phyloP scores from a whole-genome alignment of 148 eudicot species.

The Cornus florida region DNA sequence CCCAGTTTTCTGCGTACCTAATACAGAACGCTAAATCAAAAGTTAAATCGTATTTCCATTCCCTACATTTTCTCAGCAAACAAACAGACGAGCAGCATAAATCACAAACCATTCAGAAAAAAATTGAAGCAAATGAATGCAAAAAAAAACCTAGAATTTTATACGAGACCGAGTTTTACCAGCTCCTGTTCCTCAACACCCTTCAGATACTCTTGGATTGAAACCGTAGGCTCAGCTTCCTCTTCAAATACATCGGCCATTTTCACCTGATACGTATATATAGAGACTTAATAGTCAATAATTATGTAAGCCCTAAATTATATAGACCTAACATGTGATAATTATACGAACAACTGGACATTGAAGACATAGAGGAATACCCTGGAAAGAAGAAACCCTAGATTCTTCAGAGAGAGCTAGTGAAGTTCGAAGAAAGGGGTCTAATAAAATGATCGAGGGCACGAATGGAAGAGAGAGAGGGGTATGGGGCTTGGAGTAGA shows the following conservation, averaged over 20 bases:
- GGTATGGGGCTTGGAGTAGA: background rate
- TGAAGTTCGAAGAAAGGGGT: too few species aligned
- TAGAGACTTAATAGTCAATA: background rate
- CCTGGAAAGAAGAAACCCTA: conserved; percentile 9
- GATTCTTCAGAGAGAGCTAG: background rate
- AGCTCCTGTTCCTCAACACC: conserved; percentile 82
- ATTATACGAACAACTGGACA: too few species aligned
- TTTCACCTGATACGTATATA: background rate
- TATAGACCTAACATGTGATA: too few species aligned
- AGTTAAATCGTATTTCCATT: background rate
- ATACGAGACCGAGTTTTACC: conserved; percentile 30
- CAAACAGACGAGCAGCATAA: background rate
- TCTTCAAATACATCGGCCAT: conserved; percentile 77
- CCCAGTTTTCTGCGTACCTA: background rate
- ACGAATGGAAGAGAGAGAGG: background rate
- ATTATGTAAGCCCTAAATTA: background rate
- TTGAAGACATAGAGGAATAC: background rate
- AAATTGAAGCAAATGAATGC: background rate
- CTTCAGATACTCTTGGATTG: conserved; percentile 72
- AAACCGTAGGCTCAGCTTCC: conserved; percentile 56
- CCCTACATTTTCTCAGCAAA: background rate
- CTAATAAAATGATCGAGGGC: background rate
- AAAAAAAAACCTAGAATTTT: too few species aligned
- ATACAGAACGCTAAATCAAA: background rate
- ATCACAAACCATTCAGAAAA: background rate